A percentile compares a stretch with the other conserved stretches of the same genome.
Conservation (phyloP, 345 rosid species). For the Rhizophora apiculata region DNA sequence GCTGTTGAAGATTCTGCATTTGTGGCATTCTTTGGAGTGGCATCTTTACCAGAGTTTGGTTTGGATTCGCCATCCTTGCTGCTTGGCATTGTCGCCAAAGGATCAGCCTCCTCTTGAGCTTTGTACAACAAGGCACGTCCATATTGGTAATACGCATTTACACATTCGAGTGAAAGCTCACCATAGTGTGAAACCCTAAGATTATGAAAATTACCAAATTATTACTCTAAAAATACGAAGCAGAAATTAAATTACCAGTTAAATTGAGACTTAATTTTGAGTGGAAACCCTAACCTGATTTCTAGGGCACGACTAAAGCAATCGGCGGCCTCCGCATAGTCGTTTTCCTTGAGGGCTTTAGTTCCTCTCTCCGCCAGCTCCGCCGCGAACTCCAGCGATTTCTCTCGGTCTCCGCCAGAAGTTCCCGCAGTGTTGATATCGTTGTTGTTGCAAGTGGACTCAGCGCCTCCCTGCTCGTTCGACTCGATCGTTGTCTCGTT, state of each 20-base stretch:
- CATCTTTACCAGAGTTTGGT: conserved; percentile 44
- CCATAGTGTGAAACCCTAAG: conserved; percentile 66
- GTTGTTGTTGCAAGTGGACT: conserved; percentile 55
- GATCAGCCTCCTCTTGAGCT: conserved; percentile 95
- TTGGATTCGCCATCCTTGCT: conserved; percentile 55
- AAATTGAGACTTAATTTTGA: too few species aligned
- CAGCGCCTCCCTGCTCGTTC: conserved; percentile 36
- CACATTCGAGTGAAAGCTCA: conserved; percentile 70
- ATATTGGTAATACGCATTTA: conserved; percentile 67
- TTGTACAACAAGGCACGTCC: conserved; percentile 76
- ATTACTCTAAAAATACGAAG: too few species aligned
- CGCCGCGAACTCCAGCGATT: conserved; percentile 58
- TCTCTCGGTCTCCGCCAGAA: conserved; percentile 38
- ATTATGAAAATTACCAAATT: conserved; percentile 3
- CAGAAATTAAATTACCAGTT: too few species aligned
- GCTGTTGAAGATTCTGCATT: conserved; percentile 53
- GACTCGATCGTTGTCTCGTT: conserved; percentile 25
- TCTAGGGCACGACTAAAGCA: conserved; percentile 94
- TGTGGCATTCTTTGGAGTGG: conserved; percentile 31
- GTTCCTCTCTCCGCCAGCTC: conserved; percentile 66
- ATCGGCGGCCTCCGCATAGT: conserved; percentile 74
- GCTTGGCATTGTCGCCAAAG: conserved; percentile 66
- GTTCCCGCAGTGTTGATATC: conserved; percentile 39
- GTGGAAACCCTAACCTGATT: conserved; percentile 53
- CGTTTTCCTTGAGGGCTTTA: conserved; percentile 52